Evolutionary conservation across 2,329 filamentous ascomycete genomes (phyloP).

Genomic region (Mariannaea elegans): DNA sequence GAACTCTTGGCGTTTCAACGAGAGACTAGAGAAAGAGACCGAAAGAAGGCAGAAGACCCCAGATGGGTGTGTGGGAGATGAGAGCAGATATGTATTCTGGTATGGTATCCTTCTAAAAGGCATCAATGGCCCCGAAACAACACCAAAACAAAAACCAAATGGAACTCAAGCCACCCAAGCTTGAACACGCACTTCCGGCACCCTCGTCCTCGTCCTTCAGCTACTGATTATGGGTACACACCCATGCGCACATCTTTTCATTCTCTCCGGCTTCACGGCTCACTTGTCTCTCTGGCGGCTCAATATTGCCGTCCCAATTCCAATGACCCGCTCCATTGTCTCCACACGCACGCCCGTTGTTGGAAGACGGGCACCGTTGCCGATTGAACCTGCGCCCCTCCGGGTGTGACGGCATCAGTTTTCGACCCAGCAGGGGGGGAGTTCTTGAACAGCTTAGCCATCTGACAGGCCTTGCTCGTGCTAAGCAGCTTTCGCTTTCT

Average conservation of each 20-base stretch:
- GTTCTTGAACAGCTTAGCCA: not conserved
- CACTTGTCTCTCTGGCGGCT: not conserved
- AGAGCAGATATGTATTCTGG: no score
- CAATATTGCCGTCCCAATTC: slow-evolving; percentile 16
- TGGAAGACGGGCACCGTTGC: not conserved
- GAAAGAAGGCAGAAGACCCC: no score
- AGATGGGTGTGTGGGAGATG: no score
- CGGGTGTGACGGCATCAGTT: slow-evolving; percentile 14
- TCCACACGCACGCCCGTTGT: slow-evolving; percentile 24
- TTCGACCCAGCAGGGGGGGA: not conserved
- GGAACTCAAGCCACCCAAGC: no score
- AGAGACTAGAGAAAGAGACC: no score
- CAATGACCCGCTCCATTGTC: slow-evolving; percentile 12
- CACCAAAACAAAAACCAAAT: no score
- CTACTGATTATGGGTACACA: not conserved
- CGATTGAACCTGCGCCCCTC: slow-evolving; percentile 18
- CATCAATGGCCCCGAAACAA: no score
- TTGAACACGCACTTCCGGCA: no score
- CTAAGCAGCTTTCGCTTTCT: no score
- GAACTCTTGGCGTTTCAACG: no score
- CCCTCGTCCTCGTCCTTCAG: not conserved
- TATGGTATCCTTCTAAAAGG: no score
- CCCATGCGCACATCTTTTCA: not conserved
- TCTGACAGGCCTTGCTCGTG: no score
- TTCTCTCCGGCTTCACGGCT: slow-evolving; percentile 7